phyloP scores from a whole-genome alignment of 352 stramenopile genomes.

The Phytophthora constricta region DNA sequence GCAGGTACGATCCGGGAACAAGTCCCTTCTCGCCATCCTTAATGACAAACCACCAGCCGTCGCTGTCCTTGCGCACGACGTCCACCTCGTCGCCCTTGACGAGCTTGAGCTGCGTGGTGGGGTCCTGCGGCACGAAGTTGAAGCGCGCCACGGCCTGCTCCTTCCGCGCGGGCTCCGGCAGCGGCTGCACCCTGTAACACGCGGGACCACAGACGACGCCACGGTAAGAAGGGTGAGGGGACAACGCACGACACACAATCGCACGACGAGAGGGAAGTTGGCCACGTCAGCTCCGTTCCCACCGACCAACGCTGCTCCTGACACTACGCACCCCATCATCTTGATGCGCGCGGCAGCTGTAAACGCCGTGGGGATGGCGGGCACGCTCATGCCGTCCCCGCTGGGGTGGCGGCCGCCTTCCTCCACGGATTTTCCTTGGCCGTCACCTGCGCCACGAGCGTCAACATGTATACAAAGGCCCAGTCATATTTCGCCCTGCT shows the following conservation, averaged over 20 bases:
- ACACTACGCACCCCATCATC: slow-evolving; percentile 49
- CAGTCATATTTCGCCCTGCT: no score
- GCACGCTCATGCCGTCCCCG: slow-evolving; percentile 46
- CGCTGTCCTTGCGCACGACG: slow-evolving; percentile 82
- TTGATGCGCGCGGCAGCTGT: slow-evolving; percentile 56
- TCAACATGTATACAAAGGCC: no score
- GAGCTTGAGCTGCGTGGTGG: slow-evolving; percentile 69
- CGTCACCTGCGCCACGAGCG: slow-evolving; percentile 33
- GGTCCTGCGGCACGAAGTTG: slow-evolving; percentile 80
- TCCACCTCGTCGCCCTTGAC: slow-evolving; percentile 75
- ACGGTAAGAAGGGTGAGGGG: neutral
- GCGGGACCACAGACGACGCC: neutral
- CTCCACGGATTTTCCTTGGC: slow-evolving; percentile 62
- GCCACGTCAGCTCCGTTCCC: slow-evolving; percentile 6
- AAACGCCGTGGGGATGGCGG: slow-evolving; percentile 74
- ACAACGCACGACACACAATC: slow-evolving; percentile 18
- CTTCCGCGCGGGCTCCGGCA: slow-evolving; percentile 47
- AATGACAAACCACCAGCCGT: slow-evolving; percentile 87
- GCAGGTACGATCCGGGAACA: slow-evolving; percentile 79
- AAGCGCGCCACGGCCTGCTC: slow-evolving; percentile 79
- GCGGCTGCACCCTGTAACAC: slow-evolving; percentile 31
- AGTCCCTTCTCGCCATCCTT: slow-evolving; percentile 81
- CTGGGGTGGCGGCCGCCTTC: slow-evolving; percentile 47
- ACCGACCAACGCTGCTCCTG: neutral
- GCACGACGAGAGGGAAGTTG: slow-evolving; percentile 21